Evolutionary conservation across 768 basidiomycete species (phyloP), one percentile per base, ranked within the genome.

Genomic region (Tulasnella sp.): DNA sequence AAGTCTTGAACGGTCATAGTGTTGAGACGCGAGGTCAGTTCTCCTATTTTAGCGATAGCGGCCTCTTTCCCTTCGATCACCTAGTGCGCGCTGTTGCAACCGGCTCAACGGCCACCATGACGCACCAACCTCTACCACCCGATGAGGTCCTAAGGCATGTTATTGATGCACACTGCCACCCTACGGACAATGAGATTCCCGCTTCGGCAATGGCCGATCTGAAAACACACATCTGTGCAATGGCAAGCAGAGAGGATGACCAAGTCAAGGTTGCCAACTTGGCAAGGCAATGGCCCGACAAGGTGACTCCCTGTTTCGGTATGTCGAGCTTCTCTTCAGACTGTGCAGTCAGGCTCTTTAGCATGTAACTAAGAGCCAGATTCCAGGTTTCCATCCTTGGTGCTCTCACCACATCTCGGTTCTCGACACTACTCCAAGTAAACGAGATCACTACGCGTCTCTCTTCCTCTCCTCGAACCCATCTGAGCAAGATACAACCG

Each of bases 371-470:
- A 34, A 37, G 44, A 64, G 41, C 58, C 34, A 31, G 77, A 7
- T n/a, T 6, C 3, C 64, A 96, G 95, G 97, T 72, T 92, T 96
- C 84, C 97, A 98, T 85, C 97, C 97, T 1, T 98, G 97, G 97
- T 97, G 94, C 86, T 89, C 92, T 2, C 92, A 98, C 85, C 89
- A 89, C 82, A 94, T 98, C 83, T 89, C 93, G 42, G 83, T 90
- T 78, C 85, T 83, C 74, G 83, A 83, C 80, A 76, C 64, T 24
- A 76, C 85, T 20, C 81, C 85, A 41, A 87, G 89, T 31, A 96
- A 93, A 84, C 90, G 91, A 82, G 87, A 88, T 20, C 97, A 99
- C 86, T 99, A 98, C 86, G 85, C 89, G 24, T 84, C 84, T 3
- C 88, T 98, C 48, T 93, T 98, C 83, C 87, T 93, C 12, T 84